Evolutionary conservation across 140 eudicot genomes (phyloP).

Genomic region (Oenanthe javanica): DNA sequence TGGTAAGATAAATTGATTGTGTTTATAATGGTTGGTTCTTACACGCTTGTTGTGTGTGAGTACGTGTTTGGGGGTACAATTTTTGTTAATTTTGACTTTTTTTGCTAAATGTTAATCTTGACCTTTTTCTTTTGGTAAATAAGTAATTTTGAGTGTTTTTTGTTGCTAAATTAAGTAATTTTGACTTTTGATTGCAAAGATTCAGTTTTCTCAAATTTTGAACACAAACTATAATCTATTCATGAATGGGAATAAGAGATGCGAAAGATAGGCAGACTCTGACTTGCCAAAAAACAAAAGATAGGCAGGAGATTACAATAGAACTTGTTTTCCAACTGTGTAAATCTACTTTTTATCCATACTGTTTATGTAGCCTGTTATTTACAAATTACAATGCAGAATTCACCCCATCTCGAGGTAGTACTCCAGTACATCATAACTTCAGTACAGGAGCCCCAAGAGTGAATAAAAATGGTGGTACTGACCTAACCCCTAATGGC

Average conservation of each 20-base stretch:
- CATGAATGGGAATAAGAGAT: not conserved
- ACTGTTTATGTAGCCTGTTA: not conserved
- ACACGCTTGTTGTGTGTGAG: not conserved
- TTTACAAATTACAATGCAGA: constrained; percentile 35
- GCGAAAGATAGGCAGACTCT: not conserved
- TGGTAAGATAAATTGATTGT: constrained; percentile 35
- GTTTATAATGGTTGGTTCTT: not conserved
- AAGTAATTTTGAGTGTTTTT: too few species aligned
- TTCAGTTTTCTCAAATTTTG: not conserved
- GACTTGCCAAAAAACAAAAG: not conserved
- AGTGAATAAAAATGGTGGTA: constrained; percentile 13
- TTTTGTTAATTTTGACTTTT: not conserved
- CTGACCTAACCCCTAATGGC: constrained; percentile 7
- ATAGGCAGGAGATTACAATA: not conserved
- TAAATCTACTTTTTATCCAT: not conserved
- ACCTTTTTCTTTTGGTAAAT: too few species aligned
- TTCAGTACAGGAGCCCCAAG: constrained; percentile 21
- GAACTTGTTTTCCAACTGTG: not conserved
- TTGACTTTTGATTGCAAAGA: not conserved
- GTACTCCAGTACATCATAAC: constrained; percentile 60
- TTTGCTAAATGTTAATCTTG: too few species aligned
- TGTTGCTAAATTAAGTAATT: not conserved
- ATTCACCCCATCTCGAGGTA: constrained; percentile 80
- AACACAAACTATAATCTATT: not conserved
- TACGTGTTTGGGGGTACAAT: not conserved